Conservation (phyloP, 371 early-diverging fungal genomes). For the Mucor saturninus region DNA sequence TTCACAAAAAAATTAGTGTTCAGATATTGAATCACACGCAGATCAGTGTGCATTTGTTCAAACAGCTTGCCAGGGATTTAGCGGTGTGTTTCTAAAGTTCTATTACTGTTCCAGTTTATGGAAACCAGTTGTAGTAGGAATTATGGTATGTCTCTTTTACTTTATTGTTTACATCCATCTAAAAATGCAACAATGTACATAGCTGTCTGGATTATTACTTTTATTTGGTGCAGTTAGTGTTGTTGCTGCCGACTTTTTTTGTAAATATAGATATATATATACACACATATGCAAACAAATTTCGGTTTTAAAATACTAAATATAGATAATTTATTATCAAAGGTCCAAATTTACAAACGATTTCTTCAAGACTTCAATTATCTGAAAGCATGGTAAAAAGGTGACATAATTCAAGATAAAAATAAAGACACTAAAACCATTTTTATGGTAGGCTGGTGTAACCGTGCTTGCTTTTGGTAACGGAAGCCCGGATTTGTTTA, state of each 20-base stretch:
- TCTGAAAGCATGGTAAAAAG: conserved; percentile 69
- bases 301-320: neutral
- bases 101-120: conserved; percentile 63
- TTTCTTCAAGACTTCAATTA: conserved; percentile 60
- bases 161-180: no score
- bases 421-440: neutral
- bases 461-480: conserved; percentile 88
- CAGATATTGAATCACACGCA: conserved; percentile 35
- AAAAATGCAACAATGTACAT: neutral
- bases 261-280: conserved; percentile 38
- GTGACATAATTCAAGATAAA: neutral
- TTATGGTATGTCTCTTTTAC: conserved; percentile 21
- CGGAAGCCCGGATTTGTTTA: conserved; percentile 83
- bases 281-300: no score
- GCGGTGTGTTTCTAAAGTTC: conserved; percentile 54
- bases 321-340: neutral
- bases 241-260: conserved; percentile 75
- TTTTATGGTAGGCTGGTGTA: conserved; percentile 72
- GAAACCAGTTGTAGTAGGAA: conserved; percentile 43
- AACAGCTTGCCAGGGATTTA: conserved; percentile 42
- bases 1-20: conserved; percentile 27
- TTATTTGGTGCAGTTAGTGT: conserved; percentile 70
- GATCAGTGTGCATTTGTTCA: conserved; percentile 50
- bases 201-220: conserved; percentile 40
- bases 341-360: conserved; percentile 65